These are phyloP conservation scores for Bidens hawaiensis DNA, from an alignment of 140 eudicot genomes.

Conservation along the genomic window DNA sequence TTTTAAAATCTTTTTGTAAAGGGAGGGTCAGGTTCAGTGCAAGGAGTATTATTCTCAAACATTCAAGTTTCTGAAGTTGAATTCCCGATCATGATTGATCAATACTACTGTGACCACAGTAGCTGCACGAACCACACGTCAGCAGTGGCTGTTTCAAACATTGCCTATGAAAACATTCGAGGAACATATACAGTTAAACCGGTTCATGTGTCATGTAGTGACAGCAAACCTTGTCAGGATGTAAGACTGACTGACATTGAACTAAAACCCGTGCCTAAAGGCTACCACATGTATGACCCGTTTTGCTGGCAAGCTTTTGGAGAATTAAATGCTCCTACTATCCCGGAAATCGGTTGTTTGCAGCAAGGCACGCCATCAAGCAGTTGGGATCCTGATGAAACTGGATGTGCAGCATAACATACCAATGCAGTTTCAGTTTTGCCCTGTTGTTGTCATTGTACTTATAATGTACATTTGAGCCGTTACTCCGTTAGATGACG, in stretches of 20 bases:
- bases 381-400: constrained; percentile 53
- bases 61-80: constrained; percentile 79
- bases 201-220: constrained; percentile 88
- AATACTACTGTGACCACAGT: constrained; percentile 86
- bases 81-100: constrained; percentile 88
- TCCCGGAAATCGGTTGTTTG: constrained; percentile 64
- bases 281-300: constrained; percentile 63
- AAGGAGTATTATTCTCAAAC: constrained; percentile 75
- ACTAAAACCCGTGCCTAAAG: constrained; percentile 57
- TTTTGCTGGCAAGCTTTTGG: constrained; percentile 89
- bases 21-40: constrained; percentile 96
- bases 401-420: constrained; percentile 40
- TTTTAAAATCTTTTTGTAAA: constrained; percentile 22
- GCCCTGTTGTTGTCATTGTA: neutral
- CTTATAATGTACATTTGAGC: neutral
- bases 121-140: constrained; percentile 77
- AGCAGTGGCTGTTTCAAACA: constrained; percentile 81
- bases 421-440: neutral
- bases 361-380: constrained; percentile 67
- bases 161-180: constrained; percentile 66
- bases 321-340: constrained; percentile 49
- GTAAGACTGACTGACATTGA: constrained; percentile 62
- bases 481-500: neutral
- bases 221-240: constrained; percentile 71
- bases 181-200: constrained; percentile 97